Conservation (phyloP, 2,329 filamentous ascomycete genomes). For the Dryadomyces quercivorus region DNA sequence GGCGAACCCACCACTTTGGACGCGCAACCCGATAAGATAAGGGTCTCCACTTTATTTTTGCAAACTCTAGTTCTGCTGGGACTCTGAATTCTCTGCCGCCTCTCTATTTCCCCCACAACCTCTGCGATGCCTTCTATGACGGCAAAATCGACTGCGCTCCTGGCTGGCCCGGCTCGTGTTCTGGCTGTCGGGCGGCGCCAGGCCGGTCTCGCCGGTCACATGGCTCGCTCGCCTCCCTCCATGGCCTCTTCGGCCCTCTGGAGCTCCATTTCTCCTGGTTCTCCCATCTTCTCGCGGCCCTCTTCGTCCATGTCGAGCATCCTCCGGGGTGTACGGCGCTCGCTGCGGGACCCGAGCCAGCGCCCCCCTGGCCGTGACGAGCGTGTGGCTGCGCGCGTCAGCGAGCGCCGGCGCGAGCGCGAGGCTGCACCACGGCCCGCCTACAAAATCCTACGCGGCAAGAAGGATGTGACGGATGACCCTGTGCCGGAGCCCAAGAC, state of each 20-base stretch:
- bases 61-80: too few relatives aligned
- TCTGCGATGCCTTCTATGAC: too few relatives aligned
- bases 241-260: not conserved
- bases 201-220: too few relatives aligned
- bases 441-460: constrained; percentile 31
- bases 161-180: too few relatives aligned
- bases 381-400: constrained; percentile 15
- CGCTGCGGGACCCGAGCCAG: constrained; percentile 6
- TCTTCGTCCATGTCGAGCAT: constrained; percentile 14
- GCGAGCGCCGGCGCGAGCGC: constrained; percentile 16
- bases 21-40: too few relatives aligned
- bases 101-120: too few relatives aligned
- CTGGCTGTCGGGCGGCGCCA: too few relatives aligned
- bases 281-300: not conserved
- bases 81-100: too few relatives aligned
- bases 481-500: constrained; percentile 28
- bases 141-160: too few relatives aligned
- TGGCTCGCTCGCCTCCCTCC: not conserved
- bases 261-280: not conserved
- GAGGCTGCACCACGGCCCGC: constrained; percentile 14
- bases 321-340: constrained; percentile 11
- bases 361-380: constrained; percentile 3
- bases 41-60: too few relatives aligned
- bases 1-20: too few relatives aligned
- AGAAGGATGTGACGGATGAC: constrained; percentile 37